These are phyloP conservation scores for Coniochaeta ligniaria DNA, from an alignment of 2,329 filamentous ascomycete species.

Conservation along the genomic window DNA sequence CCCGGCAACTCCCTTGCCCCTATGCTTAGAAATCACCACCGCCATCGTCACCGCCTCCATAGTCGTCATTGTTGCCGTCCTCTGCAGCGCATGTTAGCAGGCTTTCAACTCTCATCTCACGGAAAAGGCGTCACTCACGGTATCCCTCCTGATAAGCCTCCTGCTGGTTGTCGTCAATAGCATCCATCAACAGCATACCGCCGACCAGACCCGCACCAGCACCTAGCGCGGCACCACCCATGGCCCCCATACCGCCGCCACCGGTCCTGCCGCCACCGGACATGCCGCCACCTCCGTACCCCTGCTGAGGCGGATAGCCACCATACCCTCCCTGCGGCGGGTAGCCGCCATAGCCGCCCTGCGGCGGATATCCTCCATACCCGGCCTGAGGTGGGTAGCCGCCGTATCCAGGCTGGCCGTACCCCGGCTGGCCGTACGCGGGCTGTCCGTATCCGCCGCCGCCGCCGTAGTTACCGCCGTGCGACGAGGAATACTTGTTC, in stretches of 20 bases:
- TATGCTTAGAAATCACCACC: conserved; percentile 11
- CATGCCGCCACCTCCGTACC: conserved; percentile 35
- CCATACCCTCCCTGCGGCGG: conserved; percentile 24
- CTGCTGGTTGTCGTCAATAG: conserved; percentile 55
- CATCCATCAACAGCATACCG: conserved; percentile 63
- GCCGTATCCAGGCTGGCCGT: conserved; percentile 17
- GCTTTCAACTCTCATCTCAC: conserved; percentile 10
- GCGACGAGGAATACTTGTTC: conserved; percentile 18
- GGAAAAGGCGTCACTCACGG: conserved; percentile 10
- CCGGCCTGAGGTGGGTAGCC: too few relatives aligned
- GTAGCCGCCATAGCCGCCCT: conserved; percentile 20
- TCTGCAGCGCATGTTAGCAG: conserved; percentile 12
- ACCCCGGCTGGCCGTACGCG: conserved; percentile 17
- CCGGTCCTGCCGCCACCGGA: conserved; percentile 33
- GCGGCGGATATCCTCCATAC: conserved; percentile 30
- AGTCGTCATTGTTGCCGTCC: conserved; percentile 22
- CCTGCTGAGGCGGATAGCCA: conserved; percentile 21
- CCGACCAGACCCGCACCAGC: conserved; percentile 75
- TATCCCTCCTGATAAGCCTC: conserved; percentile 49
- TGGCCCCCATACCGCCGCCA: conserved; percentile 51
- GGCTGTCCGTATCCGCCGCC: conserved; percentile 18
- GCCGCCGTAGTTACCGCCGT: conserved; percentile 19
- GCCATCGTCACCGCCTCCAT: conserved; percentile 25
- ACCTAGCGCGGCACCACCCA: conserved; percentile 70
- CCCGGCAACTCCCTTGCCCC: neutral